Percentiles rank a stretch among this genome's conserved stretches.
phyloP scores from a whole-genome alignment of 2,329 filamentous ascomycete genomes.

The Stylonectria norvegica region DNA sequence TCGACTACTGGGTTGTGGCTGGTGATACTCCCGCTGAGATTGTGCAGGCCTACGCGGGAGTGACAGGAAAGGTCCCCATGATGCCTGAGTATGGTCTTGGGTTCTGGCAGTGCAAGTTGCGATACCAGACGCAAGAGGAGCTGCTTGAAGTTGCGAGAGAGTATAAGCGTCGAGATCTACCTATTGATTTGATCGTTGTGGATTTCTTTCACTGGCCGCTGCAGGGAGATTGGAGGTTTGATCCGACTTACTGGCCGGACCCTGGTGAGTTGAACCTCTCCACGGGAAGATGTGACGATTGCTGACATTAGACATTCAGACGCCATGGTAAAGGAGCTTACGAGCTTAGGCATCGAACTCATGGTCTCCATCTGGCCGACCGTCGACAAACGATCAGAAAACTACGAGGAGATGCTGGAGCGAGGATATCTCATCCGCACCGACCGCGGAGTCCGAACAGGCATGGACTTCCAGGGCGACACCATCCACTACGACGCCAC shows the following conservation, averaged over 20 bases:
- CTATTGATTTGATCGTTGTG: constrained; percentile 62
- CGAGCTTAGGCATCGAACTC: constrained; percentile 56
- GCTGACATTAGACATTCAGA: constrained; percentile 29
- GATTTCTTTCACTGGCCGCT: constrained; percentile 67
- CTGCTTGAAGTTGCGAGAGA: constrained; percentile 57
- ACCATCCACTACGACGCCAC: constrained; percentile 62
- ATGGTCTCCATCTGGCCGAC: constrained; percentile 71
- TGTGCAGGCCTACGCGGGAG: constrained; percentile 51
- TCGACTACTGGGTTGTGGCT: constrained; percentile 65
- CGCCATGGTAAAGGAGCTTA: constrained; percentile 61
- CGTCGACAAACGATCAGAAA: constrained; percentile 56
- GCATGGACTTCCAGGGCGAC: constrained; percentile 57
- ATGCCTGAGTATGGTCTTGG: constrained; percentile 68
- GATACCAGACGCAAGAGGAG: constrained; percentile 65
- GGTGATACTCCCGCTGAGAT: constrained; percentile 55
- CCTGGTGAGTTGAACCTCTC: constrained; percentile 39
- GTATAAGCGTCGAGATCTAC: constrained; percentile 52
- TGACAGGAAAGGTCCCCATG: constrained; percentile 58
- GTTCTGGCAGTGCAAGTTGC: constrained; percentile 66
- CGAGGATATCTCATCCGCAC: constrained; percentile 57
- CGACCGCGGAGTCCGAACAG: constrained; percentile 56
- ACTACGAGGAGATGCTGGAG: constrained; percentile 60
- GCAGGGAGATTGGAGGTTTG: constrained; percentile 67
- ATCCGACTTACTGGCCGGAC: constrained; percentile 62
- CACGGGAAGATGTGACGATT: background rate